phyloP scores from a whole-genome alignment of 306 rosid genomes.

The Clitoria ternatea region DNA sequence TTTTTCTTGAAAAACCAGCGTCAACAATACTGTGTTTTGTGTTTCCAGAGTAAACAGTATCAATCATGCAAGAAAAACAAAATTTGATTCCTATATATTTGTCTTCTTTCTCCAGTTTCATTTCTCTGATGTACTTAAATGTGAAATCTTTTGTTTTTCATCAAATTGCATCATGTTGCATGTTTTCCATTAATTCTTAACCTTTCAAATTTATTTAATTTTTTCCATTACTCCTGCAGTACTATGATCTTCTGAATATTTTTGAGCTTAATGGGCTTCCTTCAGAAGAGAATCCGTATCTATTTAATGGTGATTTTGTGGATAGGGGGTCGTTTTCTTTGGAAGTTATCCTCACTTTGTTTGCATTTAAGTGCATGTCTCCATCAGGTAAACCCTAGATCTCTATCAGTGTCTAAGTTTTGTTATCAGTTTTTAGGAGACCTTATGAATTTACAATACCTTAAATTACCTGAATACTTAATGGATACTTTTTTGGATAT shows the following conservation, averaged over 20 bases:
- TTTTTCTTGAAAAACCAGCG: background rate
- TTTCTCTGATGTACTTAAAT: background rate
- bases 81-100: background rate
- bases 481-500: background rate
- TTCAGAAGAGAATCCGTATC: conserved; percentile 97
- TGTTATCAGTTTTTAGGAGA: background rate
- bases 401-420: background rate
- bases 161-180: background rate
- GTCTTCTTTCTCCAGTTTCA: background rate
- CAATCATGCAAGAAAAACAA: background rate
- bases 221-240: conserved; percentile 56
- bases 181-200: background rate
- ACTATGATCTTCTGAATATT: conserved; percentile 86
- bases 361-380: conserved; percentile 97
- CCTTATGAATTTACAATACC: background rate
- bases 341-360: conserved; percentile 95
- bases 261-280: conserved; percentile 99
- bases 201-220: background rate
- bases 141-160: background rate
- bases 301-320: conserved; percentile 97
- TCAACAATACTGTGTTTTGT: background rate
- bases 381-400: conserved; percentile 72
- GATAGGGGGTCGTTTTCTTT: conserved; percentile 97
- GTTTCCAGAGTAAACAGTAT: background rate
- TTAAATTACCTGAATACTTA: background rate